Evolutionary conservation across 202 grass and related monocot species (phyloP).

Genomic region (Carex arenaria): DNA sequence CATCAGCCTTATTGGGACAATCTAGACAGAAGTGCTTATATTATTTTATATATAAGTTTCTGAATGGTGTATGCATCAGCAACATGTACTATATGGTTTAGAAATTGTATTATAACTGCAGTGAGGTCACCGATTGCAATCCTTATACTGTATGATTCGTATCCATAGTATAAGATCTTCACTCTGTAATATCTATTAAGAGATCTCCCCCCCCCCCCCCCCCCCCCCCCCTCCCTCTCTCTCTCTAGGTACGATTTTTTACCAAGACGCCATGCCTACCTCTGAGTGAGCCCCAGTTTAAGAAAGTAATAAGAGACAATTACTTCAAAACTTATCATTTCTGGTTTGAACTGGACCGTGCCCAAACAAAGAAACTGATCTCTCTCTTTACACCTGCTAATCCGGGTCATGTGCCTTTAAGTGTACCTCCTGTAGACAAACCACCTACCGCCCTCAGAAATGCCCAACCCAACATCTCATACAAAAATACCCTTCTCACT

Average conservation of each 20-base stretch:
- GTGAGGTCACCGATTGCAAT: background rate
- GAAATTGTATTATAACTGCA: background rate
- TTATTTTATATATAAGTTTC: background rate
- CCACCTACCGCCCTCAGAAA: constrained; percentile 11
- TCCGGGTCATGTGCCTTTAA: background rate
- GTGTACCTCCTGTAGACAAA: background rate
- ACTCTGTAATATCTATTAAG: constrained; percentile 10
- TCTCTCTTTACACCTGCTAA: constrained; percentile 47
- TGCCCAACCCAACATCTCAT: constrained; percentile 13
- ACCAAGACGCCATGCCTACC: constrained; percentile 34
- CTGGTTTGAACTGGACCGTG: constrained; percentile 56
- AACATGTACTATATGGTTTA: background rate
- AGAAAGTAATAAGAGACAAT: constrained; percentile 48
- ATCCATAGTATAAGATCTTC: background rate
- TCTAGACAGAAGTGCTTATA: background rate
- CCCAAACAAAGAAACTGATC: constrained; percentile 54
- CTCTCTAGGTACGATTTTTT: constrained; percentile 43
- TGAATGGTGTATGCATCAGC: background rate
- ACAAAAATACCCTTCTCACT: constrained; percentile 20
- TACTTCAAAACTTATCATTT: constrained; percentile 36
- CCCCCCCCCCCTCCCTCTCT: background rate
- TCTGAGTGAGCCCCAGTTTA: constrained; percentile 43
- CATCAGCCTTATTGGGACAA: background rate
- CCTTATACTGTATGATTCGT: background rate
- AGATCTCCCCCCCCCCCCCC: background rate